Base-by-base conservation (phyloP, 257 asterid genomes). In the Pogostemon cablin region DNA sequence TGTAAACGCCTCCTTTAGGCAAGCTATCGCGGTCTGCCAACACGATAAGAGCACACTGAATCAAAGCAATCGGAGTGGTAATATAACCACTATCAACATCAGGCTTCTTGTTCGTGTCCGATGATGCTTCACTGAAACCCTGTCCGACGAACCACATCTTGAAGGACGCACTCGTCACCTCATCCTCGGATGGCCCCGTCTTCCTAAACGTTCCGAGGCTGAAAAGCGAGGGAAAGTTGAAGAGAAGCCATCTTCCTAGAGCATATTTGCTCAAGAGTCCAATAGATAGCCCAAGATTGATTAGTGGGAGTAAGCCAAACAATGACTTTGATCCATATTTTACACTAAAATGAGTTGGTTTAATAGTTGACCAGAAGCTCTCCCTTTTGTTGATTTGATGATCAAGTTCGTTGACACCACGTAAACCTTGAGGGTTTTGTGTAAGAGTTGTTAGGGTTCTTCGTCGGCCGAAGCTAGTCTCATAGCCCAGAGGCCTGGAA, bases 71-170 rank as follows among this genome's bases (percentile, higher is more conserved):
- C 0, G 99, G 98, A 58, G 98, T 93, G 3, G 98, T 81, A 48
- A 83, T 38, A 75, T 93, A 93, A 25, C 99, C 99, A 68, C 89
- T 83, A 89, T 93, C 99, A 82, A 83, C 73, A 65, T 93, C 98
- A 0, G 90, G 86, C 62, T 87, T 90, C 74, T 39, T 75, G 68
- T 70, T 73, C 87, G 59, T 75, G 57, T 2, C 88, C 12, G 84
- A 67, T 68, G 69, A 77, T 0, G 17, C 39, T 10, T 90, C 95
- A 3, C 91, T 80, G 57, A 54, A 90, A 11, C 98, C 98, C 1
- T 77, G 89, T n/a, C 96, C 96, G 0, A 93, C 80, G 35, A 93
- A 93, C 97, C 98, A 93, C 96, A 93, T 87, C 86, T 88, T 90
- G 63, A 90, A 90, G 17, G 95, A 61, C 44, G 91, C 95, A 72